Base-by-base conservation (phyloP, 257 asterid genomes). In the Vinca minor region DNA sequence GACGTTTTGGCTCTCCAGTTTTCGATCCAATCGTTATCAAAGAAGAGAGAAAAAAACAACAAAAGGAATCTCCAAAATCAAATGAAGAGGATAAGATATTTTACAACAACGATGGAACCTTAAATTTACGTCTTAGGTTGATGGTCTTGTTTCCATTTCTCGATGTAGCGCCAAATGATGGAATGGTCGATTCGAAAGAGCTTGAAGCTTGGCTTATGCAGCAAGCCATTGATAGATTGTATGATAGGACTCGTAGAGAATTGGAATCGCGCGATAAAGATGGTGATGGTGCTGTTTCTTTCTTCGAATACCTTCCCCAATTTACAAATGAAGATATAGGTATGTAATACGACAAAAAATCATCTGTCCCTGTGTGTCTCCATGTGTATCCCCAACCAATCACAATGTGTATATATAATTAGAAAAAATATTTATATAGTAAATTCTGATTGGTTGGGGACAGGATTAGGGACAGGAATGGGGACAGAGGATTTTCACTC, bases 101-200 rank as follows among this genome's bases (percentile, higher is more conserved):
- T 46, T 69, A 61, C 39, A 34, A 57, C n/a, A 60, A 71, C 1
- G 73, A 72, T 18, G 83, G 73, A 13, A 72, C 62, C 44, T 53
- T 78, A 55, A 66, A 75, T 47, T 39, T 62, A 4, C 36, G 63
- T 11, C 64, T 78, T 23, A 68, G 78, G 67, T 53, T 78, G 63
- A 69, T 75, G 80, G 71, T 69, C 15, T 45, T 78, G 69, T 78
- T 78, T 38, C 78, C 80, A 0, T 23, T 66, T 45, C 35, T 78
- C 14, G 83, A 78, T 13, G 46, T 13, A 38, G 38, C 58, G 6
- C 83, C 83, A 0, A 18, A 59, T 13, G 76, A 78, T 56, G 78
- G 78, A 11, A 71, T 65, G 41, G 44, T 78, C 20, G 78, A 75
- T 25, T 34, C 62, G 4, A 69, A 69, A 42, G 83, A 75, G 73